Evolutionary conservation across 805 yeast genomes (phyloP), one percentile per base, ranked within the genome.

Genomic region (Wickerhamiella galacta): DNA sequence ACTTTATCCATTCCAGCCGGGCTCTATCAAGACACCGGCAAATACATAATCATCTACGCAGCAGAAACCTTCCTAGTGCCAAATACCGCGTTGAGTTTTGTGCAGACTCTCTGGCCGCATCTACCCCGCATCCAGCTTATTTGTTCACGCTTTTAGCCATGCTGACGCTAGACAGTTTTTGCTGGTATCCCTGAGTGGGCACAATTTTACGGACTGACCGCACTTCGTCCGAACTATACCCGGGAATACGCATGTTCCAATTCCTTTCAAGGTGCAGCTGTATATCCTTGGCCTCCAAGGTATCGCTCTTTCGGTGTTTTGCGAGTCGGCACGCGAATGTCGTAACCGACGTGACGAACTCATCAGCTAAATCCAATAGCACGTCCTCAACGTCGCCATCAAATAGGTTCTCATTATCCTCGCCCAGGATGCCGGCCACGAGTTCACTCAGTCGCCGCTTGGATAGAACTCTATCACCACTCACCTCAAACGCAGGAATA

Each of bases 311-410:
- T 45, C 99, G 68, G 51, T 87, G 95, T 52, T 90, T 90, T 16
- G 99, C 96, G 42, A 90, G 63, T 34, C 92, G 69, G 51, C 96
- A 87, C 1, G 96, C 94, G 60, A 90, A 90, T 2, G 82, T 64
- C 0, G 95, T 83, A 2, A 92, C 94, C 30, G 80, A 75, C 6
- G 78, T 69, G 11, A 90, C 90, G 50, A 90, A 90, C 50, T 90
- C 96, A 54, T 90, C 99, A 0, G 98, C 95, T 30, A 90, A 59
- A 53, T 90, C 98, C 28, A 90, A 61, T 22, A 90, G 58, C 25
- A 90, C 58, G 45, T 87, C 96, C 53, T 85, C 95, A 39, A 85
- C 66, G 54, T 90, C 95, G 18, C 95, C 96, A 53, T 87, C 98
- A 36, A 90, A 78, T 4, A 68, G 66, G 4, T 93, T 74, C 46